Conservation (phyloP, 176 grass and related monocot genomes). For the Typha latifolia region DNA sequence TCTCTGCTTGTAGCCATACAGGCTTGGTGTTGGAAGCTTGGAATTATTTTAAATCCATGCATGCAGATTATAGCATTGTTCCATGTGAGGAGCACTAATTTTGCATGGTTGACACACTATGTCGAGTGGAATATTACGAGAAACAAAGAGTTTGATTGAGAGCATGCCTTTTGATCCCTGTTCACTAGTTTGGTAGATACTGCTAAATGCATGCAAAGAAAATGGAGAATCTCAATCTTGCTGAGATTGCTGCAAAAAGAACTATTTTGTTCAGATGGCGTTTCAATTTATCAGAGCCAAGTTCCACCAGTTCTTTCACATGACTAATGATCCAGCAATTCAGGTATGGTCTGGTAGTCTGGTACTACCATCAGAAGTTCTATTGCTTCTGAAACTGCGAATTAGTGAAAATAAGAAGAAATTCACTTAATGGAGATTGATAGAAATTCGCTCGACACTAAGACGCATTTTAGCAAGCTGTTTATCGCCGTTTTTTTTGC, state of each 20-base stretch:
- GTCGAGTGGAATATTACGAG: not conserved
- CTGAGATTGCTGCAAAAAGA: not conserved
- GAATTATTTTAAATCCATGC: not conserved
- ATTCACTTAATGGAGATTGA: too few relatives aligned
- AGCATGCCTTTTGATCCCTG: not conserved
- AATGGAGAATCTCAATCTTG: not conserved
- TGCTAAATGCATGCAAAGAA: constrained; percentile 4
- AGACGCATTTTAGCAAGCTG: too few relatives aligned
- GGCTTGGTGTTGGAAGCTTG: not conserved
- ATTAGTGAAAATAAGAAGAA: too few relatives aligned
- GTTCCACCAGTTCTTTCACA: too few relatives aligned
- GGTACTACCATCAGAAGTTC: too few relatives aligned
- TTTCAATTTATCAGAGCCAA: too few relatives aligned
- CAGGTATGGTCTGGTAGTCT: too few relatives aligned
- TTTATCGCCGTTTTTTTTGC: too few relatives aligned
- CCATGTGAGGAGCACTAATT: not conserved
- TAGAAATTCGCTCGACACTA: too few relatives aligned
- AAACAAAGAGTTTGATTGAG: not conserved
- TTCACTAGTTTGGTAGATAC: not conserved
- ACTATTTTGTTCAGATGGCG: not conserved
- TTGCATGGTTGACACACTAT: not conserved
- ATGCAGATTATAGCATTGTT: not conserved
- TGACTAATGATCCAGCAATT: too few relatives aligned
- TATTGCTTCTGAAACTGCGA: too few relatives aligned
- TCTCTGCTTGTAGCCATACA: constrained; percentile 1